phyloP scores from a whole-genome alignment of 495 filamentous ascomycete species.

The Penicillium canescens region DNA sequence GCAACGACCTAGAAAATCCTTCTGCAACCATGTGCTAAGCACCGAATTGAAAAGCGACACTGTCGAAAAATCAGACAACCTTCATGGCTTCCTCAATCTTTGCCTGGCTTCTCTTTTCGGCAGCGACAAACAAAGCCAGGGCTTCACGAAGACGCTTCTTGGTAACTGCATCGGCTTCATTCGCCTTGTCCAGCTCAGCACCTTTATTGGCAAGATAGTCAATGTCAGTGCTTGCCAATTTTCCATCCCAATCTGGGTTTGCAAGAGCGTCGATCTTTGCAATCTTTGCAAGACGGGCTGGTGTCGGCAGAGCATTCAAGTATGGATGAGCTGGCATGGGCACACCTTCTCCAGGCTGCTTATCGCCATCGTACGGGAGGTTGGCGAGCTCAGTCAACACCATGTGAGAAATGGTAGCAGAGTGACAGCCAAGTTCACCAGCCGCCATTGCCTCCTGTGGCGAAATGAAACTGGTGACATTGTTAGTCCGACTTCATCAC shows the following conservation, averaged over 20 bases:
- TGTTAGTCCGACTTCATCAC: too few relatives aligned
- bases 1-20: not conserved
- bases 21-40: not conserved
- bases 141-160: constrained; percentile 21
- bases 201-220: constrained; percentile 27
- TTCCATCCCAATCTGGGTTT: constrained; percentile 21
- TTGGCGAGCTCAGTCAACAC: constrained; percentile 22
- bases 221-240: constrained; percentile 20
- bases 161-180: constrained; percentile 18
- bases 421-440: constrained; percentile 22
- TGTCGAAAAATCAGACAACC: not conserved
- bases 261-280: constrained; percentile 19
- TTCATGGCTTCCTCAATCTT: constrained; percentile 23
- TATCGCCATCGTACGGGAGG: constrained; percentile 19
- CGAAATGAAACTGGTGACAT: constrained; percentile 5
- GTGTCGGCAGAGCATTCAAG: constrained; percentile 14
- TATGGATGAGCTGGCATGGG: constrained; percentile 22
- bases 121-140: constrained; percentile 17
- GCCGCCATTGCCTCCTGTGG: constrained; percentile 21
- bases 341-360: constrained; percentile 21
- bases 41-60: not conserved
- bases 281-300: constrained; percentile 15
- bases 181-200: constrained; percentile 21
- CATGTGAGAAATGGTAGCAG: constrained; percentile 18
- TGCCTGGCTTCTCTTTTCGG: constrained; percentile 22